Percentiles rank a stretch among this genome's conserved stretches.
phyloP scores from a whole-genome alignment of 495 filamentous ascomycete species.

The Amniculicola lignicola region DNA sequence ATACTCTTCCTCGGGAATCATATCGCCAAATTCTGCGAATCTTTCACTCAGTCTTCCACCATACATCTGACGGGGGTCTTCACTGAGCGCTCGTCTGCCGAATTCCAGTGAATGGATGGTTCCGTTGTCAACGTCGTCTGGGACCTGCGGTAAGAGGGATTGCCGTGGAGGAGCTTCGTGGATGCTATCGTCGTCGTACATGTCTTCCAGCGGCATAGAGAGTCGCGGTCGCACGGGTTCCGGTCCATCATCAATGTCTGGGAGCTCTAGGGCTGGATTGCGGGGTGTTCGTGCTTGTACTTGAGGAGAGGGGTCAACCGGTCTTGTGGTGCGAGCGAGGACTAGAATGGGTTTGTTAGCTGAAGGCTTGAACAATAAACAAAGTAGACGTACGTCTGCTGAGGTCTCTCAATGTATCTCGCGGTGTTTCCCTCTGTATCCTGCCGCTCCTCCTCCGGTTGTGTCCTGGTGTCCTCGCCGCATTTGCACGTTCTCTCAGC shows the following conservation, averaged over 20 bases:
- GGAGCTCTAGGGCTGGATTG: constrained; percentile 29
- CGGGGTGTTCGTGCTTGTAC: constrained; percentile 34
- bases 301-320: constrained; percentile 59
- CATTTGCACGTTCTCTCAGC: constrained; percentile 67
- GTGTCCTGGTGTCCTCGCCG: constrained; percentile 64
- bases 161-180: constrained; percentile 55
- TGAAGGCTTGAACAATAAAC: not conserved
- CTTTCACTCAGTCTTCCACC: constrained; percentile 62
- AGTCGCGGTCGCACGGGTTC: constrained; percentile 62
- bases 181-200: constrained; percentile 52
- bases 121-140: constrained; percentile 47
- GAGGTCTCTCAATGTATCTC: constrained; percentile 65
- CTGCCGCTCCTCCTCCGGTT: constrained; percentile 63
- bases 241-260: constrained; percentile 61
- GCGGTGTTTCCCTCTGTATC: constrained; percentile 70
- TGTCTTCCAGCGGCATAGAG: constrained; percentile 66
- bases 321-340: constrained; percentile 58
- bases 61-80: constrained; percentile 48
- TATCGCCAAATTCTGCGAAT: constrained; percentile 49
- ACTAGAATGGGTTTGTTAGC: constrained; percentile 37
- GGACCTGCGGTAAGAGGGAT: constrained; percentile 49
- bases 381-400: constrained; percentile 48
- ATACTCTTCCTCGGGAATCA: constrained; percentile 27
- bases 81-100: constrained; percentile 57
- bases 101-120: constrained; percentile 69